phyloP scores from a whole-genome alignment of 169 alveolate species.

The Babesia caballi region DNA sequence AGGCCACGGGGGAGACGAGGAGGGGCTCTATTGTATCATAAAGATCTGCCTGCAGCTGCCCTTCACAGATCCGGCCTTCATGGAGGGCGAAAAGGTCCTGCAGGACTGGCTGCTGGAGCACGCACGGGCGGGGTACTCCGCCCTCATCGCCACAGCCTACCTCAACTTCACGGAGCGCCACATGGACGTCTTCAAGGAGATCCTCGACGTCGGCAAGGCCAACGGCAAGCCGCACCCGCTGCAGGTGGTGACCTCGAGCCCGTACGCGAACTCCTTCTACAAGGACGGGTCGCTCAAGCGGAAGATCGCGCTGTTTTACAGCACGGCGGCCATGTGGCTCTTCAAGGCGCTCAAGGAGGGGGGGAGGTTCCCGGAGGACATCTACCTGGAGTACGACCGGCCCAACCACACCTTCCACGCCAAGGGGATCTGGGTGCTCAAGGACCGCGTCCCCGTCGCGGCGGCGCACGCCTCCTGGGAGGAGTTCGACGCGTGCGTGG shows the following conservation, averaged over 20 bases:
- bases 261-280: constrained; percentile 73
- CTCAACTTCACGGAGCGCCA: constrained; percentile 69
- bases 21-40: constrained; percentile 2
- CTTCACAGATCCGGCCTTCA: constrained; percentile 73
- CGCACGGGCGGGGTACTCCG: constrained; percentile 57
- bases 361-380: constrained; percentile 28
- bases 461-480: constrained; percentile 30
- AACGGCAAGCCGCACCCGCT: constrained; percentile 39
- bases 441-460: constrained; percentile 46
- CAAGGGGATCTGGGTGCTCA: constrained; percentile 66
- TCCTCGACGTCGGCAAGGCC: constrained; percentile 23
- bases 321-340: constrained; percentile 24
- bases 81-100: constrained; percentile 65
- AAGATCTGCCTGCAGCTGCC: constrained; percentile 65
- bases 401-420: constrained; percentile 69
- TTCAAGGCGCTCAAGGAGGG: constrained; percentile 2
- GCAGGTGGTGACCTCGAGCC: constrained; percentile 73
- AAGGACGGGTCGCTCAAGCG: constrained; percentile 50
- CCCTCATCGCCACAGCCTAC: constrained; percentile 73
- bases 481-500: constrained; percentile 23
- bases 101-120: constrained; percentile 61
- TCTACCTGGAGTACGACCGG: constrained; percentile 44
- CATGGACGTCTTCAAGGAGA: constrained; percentile 55
- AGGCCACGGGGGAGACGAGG: background rate
- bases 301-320: constrained; percentile 33